phyloP scores from a whole-genome alignment of 2,329 filamentous ascomycete genomes.

The Colletotrichum sp. region DNA sequence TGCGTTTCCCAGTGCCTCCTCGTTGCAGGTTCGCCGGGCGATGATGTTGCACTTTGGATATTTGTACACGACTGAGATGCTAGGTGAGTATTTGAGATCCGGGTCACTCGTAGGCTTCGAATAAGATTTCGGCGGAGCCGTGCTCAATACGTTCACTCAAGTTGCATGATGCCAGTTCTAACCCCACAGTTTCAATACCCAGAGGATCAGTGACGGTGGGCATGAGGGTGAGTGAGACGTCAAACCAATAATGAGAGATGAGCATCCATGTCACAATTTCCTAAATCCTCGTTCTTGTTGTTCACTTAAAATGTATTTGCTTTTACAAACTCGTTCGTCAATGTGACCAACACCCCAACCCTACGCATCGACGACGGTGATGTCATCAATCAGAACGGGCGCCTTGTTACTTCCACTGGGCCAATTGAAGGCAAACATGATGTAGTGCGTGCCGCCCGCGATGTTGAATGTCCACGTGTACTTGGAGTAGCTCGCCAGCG shows the following conservation, averaged over 20 bases:
- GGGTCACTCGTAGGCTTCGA: background rate
- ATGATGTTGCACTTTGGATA: background rate
- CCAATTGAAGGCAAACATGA: background rate
- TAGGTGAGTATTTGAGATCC: background rate
- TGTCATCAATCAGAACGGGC: background rate
- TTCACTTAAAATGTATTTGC: background rate
- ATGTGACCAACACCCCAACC: background rate
- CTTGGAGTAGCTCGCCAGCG: background rate
- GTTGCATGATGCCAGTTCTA: background rate
- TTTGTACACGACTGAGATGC: background rate
- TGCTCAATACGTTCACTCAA: background rate
- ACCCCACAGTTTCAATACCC: background rate
- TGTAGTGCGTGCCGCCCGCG: background rate
- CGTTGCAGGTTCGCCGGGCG: background rate
- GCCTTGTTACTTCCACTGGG: background rate
- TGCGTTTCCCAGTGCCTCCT: background rate
- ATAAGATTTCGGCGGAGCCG: background rate
- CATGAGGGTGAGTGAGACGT: background rate
- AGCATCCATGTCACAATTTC: background rate
- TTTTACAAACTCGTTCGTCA: background rate
- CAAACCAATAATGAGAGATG: background rate
- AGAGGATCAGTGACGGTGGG: background rate
- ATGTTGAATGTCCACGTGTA: background rate
- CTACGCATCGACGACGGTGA: background rate
- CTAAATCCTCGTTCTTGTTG: rapidly evolving